Percentiles rank a stretch among this genome's conserved stretches.
Evolutionary conservation across 1,284 basidiomycete genomes (phyloP).

Genomic region (Trichosporon sp.): DNA sequence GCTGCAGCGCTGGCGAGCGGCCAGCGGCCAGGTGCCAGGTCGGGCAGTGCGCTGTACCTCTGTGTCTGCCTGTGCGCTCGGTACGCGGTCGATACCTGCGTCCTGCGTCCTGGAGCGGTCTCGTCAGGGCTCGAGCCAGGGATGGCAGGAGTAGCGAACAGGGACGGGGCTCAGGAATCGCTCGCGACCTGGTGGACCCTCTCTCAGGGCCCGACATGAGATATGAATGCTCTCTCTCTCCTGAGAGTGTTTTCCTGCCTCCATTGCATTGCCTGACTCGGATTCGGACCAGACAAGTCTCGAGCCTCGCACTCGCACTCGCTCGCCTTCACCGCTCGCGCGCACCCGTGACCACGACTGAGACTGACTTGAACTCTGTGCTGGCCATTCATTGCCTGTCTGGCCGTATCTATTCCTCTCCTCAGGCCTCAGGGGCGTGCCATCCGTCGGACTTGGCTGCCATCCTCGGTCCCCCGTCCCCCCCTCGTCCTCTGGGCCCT

Average conservation of each 20-base stretch:
- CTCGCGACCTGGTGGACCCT: neutral
- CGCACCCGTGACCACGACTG: neutral
- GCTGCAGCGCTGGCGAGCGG: neutral
- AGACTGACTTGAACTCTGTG: neutral
- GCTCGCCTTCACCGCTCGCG: neutral
- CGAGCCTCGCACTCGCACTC: neutral
- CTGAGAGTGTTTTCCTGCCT: neutral
- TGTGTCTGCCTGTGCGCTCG: neutral
- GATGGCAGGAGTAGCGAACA: neutral
- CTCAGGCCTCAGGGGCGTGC: neutral
- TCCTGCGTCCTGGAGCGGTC: neutral
- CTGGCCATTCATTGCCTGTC: neutral
- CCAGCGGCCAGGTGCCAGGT: too few species aligned
- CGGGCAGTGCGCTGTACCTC: neutral
- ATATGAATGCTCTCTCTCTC: neutral
- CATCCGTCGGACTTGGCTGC: neutral
- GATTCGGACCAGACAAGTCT: neutral
- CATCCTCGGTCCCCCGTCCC: neutral
- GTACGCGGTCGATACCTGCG: neutral
- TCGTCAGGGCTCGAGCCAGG: neutral
- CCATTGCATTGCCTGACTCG: neutral
- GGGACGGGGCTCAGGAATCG: neutral
- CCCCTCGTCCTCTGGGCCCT: neutral
- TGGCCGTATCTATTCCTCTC: neutral
- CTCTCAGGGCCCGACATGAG: neutral